Percentiles rank a stretch among this genome's conserved stretches.
Conservation (phyloP, 2,329 filamentous ascomycete genomes). For the Pseudogymnoascus sp. region DNA sequence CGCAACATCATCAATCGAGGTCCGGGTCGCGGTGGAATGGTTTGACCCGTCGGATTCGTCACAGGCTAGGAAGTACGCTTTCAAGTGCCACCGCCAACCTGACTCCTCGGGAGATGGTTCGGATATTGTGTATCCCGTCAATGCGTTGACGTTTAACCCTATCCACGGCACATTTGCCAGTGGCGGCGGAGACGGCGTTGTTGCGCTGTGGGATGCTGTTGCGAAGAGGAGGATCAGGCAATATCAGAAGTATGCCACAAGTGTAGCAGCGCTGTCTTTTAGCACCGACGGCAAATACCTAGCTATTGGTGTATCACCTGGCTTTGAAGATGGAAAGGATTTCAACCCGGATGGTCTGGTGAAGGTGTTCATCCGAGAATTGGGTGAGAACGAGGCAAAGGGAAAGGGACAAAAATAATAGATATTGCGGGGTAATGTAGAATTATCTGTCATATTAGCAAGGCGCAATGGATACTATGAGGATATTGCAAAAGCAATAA, state of each 20-base stretch:
- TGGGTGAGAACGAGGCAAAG: slow-evolving; percentile 74
- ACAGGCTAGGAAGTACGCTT: slow-evolving; percentile 91
- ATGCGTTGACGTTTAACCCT: slow-evolving; percentile 65
- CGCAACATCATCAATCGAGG: slow-evolving; percentile 86
- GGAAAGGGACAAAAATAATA: slow-evolving; percentile 27
- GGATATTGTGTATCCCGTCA: slow-evolving; percentile 69
- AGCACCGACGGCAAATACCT: slow-evolving; percentile 57
- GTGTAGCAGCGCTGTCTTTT: slow-evolving; percentile 58
- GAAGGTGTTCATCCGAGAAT: slow-evolving; percentile 73
- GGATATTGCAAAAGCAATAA: neutral
- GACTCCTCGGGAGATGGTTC: slow-evolving; percentile 48
- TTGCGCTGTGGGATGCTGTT: slow-evolving; percentile 66
- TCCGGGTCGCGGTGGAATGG: slow-evolving; percentile 94
- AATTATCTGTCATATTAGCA: slow-evolving; percentile 13
- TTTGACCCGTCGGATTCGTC: slow-evolving; percentile 85
- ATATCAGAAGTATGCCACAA: slow-evolving; percentile 59
- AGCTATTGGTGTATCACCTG: slow-evolving; percentile 61
- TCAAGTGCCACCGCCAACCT: slow-evolving; percentile 91
- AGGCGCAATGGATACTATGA: slow-evolving; percentile 11
- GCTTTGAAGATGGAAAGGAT: slow-evolving; percentile 67
- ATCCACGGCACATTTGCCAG: slow-evolving; percentile 60
- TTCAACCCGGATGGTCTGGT: slow-evolving; percentile 64
- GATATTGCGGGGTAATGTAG: slow-evolving; percentile 1
- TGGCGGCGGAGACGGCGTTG: slow-evolving; percentile 65
- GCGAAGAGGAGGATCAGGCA: slow-evolving; percentile 64